A percentile compares a stretch with the other conserved stretches of the same genome.
These are phyloP conservation scores for Verticillium longisporum DNA, from an alignment of 2,329 filamentous ascomycete species.

Conservation along the genomic window DNA sequence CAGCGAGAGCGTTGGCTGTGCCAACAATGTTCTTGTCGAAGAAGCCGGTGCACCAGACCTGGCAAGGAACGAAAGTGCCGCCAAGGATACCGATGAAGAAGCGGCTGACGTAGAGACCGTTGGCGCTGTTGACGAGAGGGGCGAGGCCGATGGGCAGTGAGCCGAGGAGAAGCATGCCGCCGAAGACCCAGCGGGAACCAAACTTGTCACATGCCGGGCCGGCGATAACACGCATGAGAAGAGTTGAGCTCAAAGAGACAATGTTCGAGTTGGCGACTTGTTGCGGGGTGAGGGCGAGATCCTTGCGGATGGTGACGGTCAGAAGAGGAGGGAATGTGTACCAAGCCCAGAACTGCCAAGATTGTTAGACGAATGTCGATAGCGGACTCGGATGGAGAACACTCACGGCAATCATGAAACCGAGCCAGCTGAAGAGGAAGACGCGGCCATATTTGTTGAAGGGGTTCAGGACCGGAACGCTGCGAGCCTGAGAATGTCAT, in stretches of 20 bases:
- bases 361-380: slow-evolving; percentile 42
- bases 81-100: slow-evolving; percentile 80
- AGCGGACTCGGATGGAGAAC: slow-evolving; percentile 17
- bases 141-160: slow-evolving; percentile 77
- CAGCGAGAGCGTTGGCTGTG: slow-evolving; percentile 78
- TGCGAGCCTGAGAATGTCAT: slow-evolving; percentile 43
- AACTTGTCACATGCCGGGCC: slow-evolving; percentile 82
- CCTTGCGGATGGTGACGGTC: slow-evolving; percentile 70
- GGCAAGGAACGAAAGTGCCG: slow-evolving; percentile 75
- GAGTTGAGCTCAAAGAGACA: slow-evolving; percentile 65
- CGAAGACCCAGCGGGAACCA: slow-evolving; percentile 75
- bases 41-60: slow-evolving; percentile 89
- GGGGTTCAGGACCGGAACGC: slow-evolving; percentile 72
- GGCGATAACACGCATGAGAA: slow-evolving; percentile 70
- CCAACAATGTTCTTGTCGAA: slow-evolving; percentile 91
- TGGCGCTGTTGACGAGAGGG: slow-evolving; percentile 59
- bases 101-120: slow-evolving; percentile 62
- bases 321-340: slow-evolving; percentile 84
- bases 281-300: slow-evolving; percentile 62
- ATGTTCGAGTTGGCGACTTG: slow-evolving; percentile 89
- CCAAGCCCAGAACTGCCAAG: slow-evolving; percentile 68
- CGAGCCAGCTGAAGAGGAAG: slow-evolving; percentile 85
- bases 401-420: slow-evolving; percentile 75
- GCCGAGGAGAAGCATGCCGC: slow-evolving; percentile 67
- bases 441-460: slow-evolving; percentile 76